Percentiles rank a stretch among this genome's conserved stretches.
Evolutionary conservation across 805 yeast genomes (phyloP).

Genomic region (Candida parachauliodes): DNA sequence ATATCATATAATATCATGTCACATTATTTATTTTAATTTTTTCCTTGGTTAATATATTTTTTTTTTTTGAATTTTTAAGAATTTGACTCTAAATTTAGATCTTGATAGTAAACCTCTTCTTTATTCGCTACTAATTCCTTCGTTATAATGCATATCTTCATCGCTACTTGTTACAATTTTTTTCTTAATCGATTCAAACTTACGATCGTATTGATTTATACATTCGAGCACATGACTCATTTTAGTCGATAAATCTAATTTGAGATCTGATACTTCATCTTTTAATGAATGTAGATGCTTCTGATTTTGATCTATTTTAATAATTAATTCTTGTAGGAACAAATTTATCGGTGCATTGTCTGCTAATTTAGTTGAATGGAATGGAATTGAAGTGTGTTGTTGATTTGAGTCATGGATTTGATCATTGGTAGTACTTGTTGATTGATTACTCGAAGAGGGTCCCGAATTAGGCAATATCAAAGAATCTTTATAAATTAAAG

Average conservation of each 20-base stretch:
- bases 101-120: too few species aligned
- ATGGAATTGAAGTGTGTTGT: neutral
- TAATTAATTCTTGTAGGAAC: conserved; percentile 1
- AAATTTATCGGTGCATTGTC: neutral
- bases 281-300: neutral
- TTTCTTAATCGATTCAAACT: neutral
- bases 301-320: neutral
- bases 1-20: too few species aligned
- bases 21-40: too few species aligned
- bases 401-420: too few species aligned
- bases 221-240: conserved; percentile 1
- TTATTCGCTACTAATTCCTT: conserved; percentile 1
- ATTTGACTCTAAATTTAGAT: neutral
- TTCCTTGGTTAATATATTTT: too few species aligned
- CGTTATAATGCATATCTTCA: conserved; percentile 3
- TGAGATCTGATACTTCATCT: neutral
- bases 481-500: neutral
- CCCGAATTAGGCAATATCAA: neutral
- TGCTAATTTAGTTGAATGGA: neutral
- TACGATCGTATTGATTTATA: neutral
- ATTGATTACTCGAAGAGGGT: neutral
- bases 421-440: too few species aligned
- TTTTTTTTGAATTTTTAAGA: neutral
- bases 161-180: neutral
- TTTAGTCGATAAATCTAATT: neutral